Percentiles rank a stretch among this genome's conserved stretches.
These are phyloP conservation scores for Trichosporon coremiiforme DNA, from an alignment of 1,284 basidiomycete genomes.

Conservation along the genomic window DNA sequence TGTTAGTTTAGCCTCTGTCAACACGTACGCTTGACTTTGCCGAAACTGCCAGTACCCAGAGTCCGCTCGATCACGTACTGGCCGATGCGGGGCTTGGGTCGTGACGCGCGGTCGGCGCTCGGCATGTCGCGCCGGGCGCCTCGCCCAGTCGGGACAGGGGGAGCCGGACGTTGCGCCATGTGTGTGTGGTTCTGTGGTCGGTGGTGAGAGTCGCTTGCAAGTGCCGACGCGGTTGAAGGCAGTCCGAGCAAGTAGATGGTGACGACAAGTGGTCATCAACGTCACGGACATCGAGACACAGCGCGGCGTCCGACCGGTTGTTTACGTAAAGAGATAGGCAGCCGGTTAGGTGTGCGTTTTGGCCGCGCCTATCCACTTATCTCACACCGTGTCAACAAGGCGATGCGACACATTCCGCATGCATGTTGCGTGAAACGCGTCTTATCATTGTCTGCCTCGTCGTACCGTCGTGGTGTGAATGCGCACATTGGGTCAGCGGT, in stretches of 20 bases:
- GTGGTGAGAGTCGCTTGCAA: no score
- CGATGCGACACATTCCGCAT: conserved; percentile 1
- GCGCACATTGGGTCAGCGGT: neutral
- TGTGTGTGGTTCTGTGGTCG: no score
- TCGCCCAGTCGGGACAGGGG: conserved; percentile 41
- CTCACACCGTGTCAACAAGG: conserved; percentile 3
- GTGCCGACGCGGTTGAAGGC: neutral
- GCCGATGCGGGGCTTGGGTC: conserved; percentile 52
- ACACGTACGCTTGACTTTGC: conserved; percentile 91
- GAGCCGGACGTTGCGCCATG: conserved; percentile 53
- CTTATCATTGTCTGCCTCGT: neutral
- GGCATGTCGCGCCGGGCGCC: conserved; percentile 28
- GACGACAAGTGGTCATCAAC: neutral
- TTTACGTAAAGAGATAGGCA: neutral
- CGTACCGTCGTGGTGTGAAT: neutral
- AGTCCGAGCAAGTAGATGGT: neutral
- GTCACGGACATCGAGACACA: neutral
- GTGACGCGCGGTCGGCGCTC: conserved; percentile 26
- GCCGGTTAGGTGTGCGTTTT: neutral
- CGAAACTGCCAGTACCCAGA: conserved; percentile 78
- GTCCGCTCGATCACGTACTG: conserved; percentile 60
- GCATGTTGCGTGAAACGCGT: neutral
- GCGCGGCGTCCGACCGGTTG: neutral
- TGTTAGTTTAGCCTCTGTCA: conserved; percentile 12
- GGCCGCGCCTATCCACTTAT: conserved; percentile 1